Percentiles rank a stretch among this genome's conserved stretches.
Evolutionary conservation across 345 rosid species (phyloP).

Genomic region (Clausena lansium): DNA sequence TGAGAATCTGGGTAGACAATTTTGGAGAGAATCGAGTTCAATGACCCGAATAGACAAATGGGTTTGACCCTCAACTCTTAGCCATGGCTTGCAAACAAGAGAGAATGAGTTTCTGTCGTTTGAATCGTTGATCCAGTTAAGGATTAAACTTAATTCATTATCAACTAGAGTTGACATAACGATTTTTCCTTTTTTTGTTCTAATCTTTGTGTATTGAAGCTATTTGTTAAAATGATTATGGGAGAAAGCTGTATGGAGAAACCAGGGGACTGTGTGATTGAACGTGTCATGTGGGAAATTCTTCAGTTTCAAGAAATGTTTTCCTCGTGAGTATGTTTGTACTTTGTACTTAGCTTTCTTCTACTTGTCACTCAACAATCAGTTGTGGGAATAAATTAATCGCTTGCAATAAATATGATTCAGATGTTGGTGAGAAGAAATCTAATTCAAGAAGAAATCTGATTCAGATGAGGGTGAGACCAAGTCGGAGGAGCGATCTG

Average conservation of each 20-base stretch:
- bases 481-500: constrained; percentile 28
- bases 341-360: neutral
- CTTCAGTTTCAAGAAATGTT: neutral
- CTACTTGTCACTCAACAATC: neutral
- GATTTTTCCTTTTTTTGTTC: neutral
- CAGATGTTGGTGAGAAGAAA: constrained; percentile 37
- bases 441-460: constrained; percentile 35
- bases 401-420: constrained; percentile 30
- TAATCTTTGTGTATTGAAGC: neutral
- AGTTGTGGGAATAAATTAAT: no score
- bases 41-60: constrained; percentile 38
- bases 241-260: neutral
- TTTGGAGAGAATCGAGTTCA: constrained; percentile 27
- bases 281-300: no score
- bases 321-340: no score
- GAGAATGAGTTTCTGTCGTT: constrained; percentile 31
- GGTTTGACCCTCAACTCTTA: constrained; percentile 34
- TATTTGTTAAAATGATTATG: neutral
- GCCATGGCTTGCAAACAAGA: constrained; percentile 46
- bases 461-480: neutral
- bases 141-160: constrained; percentile 39
- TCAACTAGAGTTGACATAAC: constrained; percentile 33
- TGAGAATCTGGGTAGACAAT: constrained; percentile 42
- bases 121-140: constrained; percentile 26
- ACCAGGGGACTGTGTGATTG: neutral